Conservation (phyloP, 148 eudicot species). For the Rheum nobile region DNA sequence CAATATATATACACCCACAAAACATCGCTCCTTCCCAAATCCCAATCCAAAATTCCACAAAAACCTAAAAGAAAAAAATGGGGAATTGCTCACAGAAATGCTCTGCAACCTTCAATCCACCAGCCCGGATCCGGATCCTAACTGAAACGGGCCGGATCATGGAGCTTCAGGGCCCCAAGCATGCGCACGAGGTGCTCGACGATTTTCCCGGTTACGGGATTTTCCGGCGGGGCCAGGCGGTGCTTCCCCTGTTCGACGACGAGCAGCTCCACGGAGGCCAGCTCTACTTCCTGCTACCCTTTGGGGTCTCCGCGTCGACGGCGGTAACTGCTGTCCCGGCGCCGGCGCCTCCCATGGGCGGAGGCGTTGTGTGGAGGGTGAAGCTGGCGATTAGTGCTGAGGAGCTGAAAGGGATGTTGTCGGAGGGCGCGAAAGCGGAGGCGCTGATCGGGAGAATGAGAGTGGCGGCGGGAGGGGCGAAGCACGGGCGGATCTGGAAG, state of each 20-base stretch:
- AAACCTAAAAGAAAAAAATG: slow-evolving; percentile 17
- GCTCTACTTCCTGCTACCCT: slow-evolving; percentile 38
- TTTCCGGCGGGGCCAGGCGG: slow-evolving; percentile 16
- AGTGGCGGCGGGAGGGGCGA: not conserved
- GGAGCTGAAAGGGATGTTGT: not conserved
- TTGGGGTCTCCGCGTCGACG: slow-evolving; percentile 5
- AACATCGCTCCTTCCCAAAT: slow-evolving; percentile 1
- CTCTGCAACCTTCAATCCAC: slow-evolving; percentile 11
- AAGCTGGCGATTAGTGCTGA: slow-evolving; percentile 1
- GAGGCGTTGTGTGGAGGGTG: not conserved
- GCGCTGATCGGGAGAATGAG: slow-evolving; percentile 7
- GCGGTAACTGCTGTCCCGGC: not conserved
- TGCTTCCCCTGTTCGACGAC: slow-evolving; percentile 26
- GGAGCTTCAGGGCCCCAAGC: slow-evolving; percentile 24
- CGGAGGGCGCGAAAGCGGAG: slow-evolving; percentile 2
- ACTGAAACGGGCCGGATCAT: slow-evolving; percentile 35
- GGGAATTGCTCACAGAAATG: slow-evolving; percentile 55
- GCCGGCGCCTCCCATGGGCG: not conserved
- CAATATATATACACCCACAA: not conserved
- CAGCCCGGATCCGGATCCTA: slow-evolving; percentile 23
- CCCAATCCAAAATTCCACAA: not conserved
- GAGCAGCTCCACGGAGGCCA: slow-evolving; percentile 25
- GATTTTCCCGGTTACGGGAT: slow-evolving; percentile 45
- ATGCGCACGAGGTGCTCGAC: slow-evolving; percentile 29
- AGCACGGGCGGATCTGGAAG: not conserved